Conservation (phyloP, 352 stramenopile genomes). For the Globisporangium heterothallicum region DNA sequence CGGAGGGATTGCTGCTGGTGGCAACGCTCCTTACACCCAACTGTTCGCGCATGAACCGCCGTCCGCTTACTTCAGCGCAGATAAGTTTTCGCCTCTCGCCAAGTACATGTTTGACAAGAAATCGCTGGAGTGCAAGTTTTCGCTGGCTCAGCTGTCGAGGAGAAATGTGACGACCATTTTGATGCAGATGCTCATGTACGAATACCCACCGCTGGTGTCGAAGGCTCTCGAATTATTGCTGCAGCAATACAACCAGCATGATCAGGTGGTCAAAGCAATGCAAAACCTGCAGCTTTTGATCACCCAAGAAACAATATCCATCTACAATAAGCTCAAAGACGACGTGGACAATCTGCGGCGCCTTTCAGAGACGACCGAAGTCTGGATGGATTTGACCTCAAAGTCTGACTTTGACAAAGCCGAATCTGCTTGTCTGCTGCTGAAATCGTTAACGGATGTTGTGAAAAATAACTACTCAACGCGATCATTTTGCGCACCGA, state of each 20-base stretch:
- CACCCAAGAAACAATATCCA: constrained; percentile 51
- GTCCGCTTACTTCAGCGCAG: constrained; percentile 14
- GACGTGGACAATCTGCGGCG: constrained; percentile 57
- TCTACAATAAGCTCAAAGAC: constrained; percentile 63
- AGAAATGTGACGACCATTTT: constrained; percentile 51
- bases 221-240: constrained; percentile 69
- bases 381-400: constrained; percentile 79
- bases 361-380: constrained; percentile 68
- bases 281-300: constrained; percentile 58
- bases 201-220: constrained; percentile 64
- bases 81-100: constrained; percentile 43
- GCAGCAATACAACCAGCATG: constrained; percentile 70
- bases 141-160: constrained; percentile 32
- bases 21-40: constrained; percentile 9
- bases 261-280: constrained; percentile 60
- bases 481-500: not conserved
- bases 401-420: constrained; percentile 66
- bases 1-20: not conserved
- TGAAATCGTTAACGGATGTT: constrained; percentile 37
- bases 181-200: constrained; percentile 79
- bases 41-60: constrained; percentile 13
- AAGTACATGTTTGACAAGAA: constrained; percentile 40
- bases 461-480: constrained; percentile 15
- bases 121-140: constrained; percentile 58
- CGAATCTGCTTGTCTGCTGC: constrained; percentile 32